Evolutionary conservation across 345 rosid species (phyloP).

Genomic region (Pistacia integerrima): DNA sequence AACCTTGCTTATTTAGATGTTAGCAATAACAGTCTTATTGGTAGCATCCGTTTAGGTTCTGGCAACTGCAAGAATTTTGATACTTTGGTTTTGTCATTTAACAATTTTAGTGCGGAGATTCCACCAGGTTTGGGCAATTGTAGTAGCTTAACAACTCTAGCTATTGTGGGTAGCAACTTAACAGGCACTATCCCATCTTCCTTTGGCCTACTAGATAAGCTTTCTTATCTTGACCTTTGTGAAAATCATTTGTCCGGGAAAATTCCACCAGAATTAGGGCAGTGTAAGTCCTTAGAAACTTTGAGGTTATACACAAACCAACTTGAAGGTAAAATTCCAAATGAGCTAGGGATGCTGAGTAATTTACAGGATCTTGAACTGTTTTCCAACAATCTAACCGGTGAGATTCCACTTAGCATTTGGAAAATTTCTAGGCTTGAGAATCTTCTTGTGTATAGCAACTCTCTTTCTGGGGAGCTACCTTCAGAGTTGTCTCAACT

Average conservation of each 20-base stretch:
- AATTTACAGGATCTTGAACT: slow-evolving; percentile 55
- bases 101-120: slow-evolving; percentile 54
- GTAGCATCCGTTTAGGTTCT: slow-evolving; percentile 52
- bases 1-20: slow-evolving; percentile 51
- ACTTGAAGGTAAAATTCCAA: slow-evolving; percentile 69
- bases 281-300: slow-evolving; percentile 55
- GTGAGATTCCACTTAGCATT: slow-evolving; percentile 69
- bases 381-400: slow-evolving; percentile 58
- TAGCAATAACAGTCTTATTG: slow-evolving; percentile 45
- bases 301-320: slow-evolving; percentile 52
- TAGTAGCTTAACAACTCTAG: slow-evolving; percentile 46
- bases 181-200: slow-evolving; percentile 70
- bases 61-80: slow-evolving; percentile 47
- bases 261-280: slow-evolving; percentile 70
- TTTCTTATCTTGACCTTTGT: slow-evolving; percentile 53
- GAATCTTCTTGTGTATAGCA: slow-evolving; percentile 52
- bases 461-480: slow-evolving; percentile 69
- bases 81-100: slow-evolving; percentile 58
- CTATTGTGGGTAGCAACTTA: slow-evolving; percentile 47
- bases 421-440: slow-evolving; percentile 69
- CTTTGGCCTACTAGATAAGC: slow-evolving; percentile 50
- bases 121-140: slow-evolving; percentile 64
- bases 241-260: slow-evolving; percentile 68
- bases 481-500: slow-evolving; percentile 67
- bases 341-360: slow-evolving; percentile 51